Evolutionary conservation across 2,329 filamentous ascomycete genomes (phyloP), one percentile per base, ranked within the genome.

Genomic region (Claviceps fusiformis): DNA sequence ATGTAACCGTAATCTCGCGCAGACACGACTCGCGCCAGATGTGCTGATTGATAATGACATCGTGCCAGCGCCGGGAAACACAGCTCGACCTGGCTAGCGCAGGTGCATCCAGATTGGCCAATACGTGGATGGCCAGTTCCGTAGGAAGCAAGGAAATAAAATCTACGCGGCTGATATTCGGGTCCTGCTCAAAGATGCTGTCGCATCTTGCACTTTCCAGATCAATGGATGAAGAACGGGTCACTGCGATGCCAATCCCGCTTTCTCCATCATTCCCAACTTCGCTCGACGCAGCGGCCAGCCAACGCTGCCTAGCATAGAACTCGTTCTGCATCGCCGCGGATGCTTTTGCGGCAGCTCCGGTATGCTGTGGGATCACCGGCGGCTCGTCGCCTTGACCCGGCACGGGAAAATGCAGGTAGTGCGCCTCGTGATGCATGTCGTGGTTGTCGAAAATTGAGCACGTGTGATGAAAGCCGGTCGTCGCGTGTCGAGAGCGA

Each of bases 21-120:
- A 84, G 66, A 62, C 83, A 85, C 1, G 80, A 81, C 62, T 82
- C 77, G 17, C 80, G 74, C 82, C 82, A 85, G 50, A 85, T 74
- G 62, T 83, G 78, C 60, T 78, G 77, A 59, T 79, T 80, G 33
- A 67, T 63, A 4, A 75, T 67, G 1, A 77, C 65, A 13, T 64
- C 56, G 44, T 71, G 63, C 82, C 82, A 85, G 5, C 60, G 59
- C 33, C 63, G 71, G 13, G 74, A 82, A 2, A 84, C 81, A 27
- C 66, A 63, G 50, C 73, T 72, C 1, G 76, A 75, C 11, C 71
- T 73, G 10, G 70, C 68, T 13, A 85, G 70, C 1, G 75, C 74
- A 2, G 71, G 56, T 9, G 77, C 76, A 58, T 84, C 80, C 4
- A 85, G 71, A 53, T 77, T 70, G 5, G 77, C 73, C 10, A 85